Conservation (phyloP, 805 yeast genomes). For the Cyberlindnera xylosilytica region DNA sequence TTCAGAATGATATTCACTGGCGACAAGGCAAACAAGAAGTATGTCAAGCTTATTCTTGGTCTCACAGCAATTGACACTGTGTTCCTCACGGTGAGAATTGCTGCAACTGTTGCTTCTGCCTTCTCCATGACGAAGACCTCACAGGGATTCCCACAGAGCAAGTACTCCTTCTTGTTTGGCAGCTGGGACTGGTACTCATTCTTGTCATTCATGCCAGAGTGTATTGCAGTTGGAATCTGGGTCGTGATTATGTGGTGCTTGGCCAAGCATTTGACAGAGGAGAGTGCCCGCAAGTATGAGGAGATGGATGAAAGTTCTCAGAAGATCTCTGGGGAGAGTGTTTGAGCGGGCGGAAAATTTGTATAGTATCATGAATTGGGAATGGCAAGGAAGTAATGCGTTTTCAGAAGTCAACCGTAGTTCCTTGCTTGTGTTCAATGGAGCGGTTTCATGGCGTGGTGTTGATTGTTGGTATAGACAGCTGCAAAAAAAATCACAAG, state of each 20-base stretch:
- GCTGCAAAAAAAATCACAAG: too few relatives aligned
- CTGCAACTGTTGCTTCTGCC: neutral
- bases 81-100: neutral
- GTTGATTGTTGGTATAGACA: too few relatives aligned
- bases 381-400: too few relatives aligned
- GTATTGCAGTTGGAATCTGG: neutral
- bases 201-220: conserved; percentile 1
- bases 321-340: too few relatives aligned
- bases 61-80: neutral
- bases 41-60: neutral
- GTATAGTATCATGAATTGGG: too few relatives aligned
- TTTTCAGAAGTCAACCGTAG: too few relatives aligned
- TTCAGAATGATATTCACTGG: neutral
- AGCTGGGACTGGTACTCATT: neutral
- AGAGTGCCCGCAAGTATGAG: too few relatives aligned
- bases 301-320: neutral
- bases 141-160: neutral
- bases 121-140: neutral
- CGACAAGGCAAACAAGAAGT: neutral
- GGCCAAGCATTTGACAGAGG: neutral
- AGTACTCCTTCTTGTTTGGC: conserved; percentile 1
- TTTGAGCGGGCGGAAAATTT: too few relatives aligned
- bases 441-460: too few relatives aligned
- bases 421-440: too few relatives aligned
- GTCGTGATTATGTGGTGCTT: neutral